Evolutionary conservation across 768 basidiomycete species (phyloP).

Genomic region (Rubroboletus pulcherrimus): DNA sequence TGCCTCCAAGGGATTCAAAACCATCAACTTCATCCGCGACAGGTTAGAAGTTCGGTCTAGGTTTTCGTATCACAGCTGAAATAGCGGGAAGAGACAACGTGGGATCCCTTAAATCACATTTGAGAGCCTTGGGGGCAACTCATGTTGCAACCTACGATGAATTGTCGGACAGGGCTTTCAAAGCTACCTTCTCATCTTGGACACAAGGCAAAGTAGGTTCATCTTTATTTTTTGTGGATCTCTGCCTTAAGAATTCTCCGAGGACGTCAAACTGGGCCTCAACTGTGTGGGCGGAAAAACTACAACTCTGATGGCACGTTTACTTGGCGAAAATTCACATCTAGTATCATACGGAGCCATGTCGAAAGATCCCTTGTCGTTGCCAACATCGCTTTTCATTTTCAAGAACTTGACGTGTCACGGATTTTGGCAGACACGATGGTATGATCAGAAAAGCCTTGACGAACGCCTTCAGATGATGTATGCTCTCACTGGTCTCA

Average conservation of each 20-base stretch:
- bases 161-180: constrained; percentile 53
- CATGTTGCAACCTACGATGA: constrained; percentile 79
- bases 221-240: constrained; percentile 9
- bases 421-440: constrained; percentile 77
- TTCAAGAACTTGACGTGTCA: constrained; percentile 77
- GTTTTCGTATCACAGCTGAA: neutral
- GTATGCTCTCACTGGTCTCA: constrained; percentile 47
- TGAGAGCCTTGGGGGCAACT: constrained; percentile 65
- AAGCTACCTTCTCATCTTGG: constrained; percentile 56
- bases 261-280: constrained; percentile 46
- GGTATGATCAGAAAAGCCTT: constrained; percentile 52
- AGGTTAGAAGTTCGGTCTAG: constrained; percentile 39
- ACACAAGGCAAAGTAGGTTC: constrained; percentile 53
- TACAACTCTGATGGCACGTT: constrained; percentile 64
- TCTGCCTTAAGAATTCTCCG: neutral
- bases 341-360: constrained; percentile 89
- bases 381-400: constrained; percentile 78
- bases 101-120: constrained; percentile 43
- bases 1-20: constrained; percentile 63
- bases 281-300: constrained; percentile 65
- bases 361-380: constrained; percentile 75
- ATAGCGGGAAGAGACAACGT: constrained; percentile 46
- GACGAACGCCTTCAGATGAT: constrained; percentile 52
- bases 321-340: constrained; percentile 64
- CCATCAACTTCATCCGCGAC: constrained; percentile 77